Percentiles rank a stretch among this genome's conserved stretches.
Conservation (phyloP, 495 filamentous ascomycete genomes). For the Extremus antarcticus region DNA sequence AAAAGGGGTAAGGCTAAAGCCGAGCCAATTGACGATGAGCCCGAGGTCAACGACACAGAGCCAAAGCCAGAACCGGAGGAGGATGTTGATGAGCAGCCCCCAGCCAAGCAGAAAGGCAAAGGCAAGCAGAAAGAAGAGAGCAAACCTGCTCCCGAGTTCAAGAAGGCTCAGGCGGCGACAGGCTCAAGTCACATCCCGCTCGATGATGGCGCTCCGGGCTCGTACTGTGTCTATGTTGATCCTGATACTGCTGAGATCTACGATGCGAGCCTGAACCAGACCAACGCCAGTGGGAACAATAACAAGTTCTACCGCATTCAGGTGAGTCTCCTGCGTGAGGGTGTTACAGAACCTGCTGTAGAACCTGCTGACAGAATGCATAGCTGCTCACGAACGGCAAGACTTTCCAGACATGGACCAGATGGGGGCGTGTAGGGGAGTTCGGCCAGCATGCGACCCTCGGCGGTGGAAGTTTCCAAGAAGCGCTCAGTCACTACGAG, state of each 20-base stretch:
- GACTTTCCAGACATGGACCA: conserved; percentile 49
- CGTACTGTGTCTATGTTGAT: background rate
- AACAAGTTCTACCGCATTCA: conserved; percentile 57
- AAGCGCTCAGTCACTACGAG: conserved; percentile 47
- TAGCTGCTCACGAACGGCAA: conserved; percentile 1
- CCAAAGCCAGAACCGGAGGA: background rate
- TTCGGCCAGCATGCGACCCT: conserved; percentile 46
- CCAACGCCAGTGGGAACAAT: conserved; percentile 33
- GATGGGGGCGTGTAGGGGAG: conserved; percentile 75
- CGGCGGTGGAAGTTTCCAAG: conserved; percentile 30
- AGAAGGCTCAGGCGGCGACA: conserved; percentile 34
- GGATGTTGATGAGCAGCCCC: background rate
- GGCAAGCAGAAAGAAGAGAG: conserved; percentile 20
- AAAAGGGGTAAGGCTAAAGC: conserved; percentile 29
- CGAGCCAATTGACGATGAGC: conserved; percentile 17
- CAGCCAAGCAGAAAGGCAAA: no score
- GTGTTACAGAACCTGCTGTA: no score
- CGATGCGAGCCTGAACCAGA: conserved; percentile 35
- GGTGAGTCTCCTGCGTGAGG: no score
- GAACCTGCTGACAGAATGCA: background rate
- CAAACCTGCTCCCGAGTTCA: conserved; percentile 15
- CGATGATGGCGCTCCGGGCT: conserved; percentile 36
- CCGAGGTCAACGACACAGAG: conserved; percentile 11
- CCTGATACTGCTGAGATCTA: background rate
- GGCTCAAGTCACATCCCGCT: conserved; percentile 38